Evolutionary conservation across 2,329 filamentous ascomycete genomes (phyloP).

Genomic region (Colletotrichum sp.): DNA sequence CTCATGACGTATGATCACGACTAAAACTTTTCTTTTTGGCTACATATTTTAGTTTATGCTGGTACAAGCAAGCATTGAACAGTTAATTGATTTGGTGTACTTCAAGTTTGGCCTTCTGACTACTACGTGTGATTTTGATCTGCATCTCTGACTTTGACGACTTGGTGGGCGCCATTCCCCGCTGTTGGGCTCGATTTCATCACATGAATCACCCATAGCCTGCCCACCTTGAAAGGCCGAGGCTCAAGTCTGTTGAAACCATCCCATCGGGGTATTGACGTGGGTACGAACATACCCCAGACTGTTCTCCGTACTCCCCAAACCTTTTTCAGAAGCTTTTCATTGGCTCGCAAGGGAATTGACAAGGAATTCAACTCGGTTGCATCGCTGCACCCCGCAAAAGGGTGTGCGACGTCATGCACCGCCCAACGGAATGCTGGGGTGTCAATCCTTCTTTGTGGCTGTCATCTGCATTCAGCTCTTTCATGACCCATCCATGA

Average conservation of each 20-base stretch:
- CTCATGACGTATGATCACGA: neutral
- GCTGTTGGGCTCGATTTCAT: neutral
- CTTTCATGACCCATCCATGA: neutral
- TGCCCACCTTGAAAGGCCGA: neutral
- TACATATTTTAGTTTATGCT: neutral
- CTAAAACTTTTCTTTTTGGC: neutral
- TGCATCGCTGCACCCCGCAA: neutral
- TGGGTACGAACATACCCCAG: neutral
- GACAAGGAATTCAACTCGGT: neutral
- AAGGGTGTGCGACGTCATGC: neutral
- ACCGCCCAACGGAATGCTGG: neutral
- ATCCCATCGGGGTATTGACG: neutral
- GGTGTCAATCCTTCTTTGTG: neutral
- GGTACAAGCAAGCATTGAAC: neutral
- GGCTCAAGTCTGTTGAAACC: neutral
- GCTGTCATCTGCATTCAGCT: neutral
- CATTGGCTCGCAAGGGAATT: neutral
- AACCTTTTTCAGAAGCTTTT: neutral
- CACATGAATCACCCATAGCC: neutral
- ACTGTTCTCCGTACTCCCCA: neutral
- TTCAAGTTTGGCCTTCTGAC: no score
- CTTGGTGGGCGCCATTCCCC: neutral
- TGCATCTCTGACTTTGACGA: rapidly evolving
- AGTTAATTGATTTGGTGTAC: neutral
- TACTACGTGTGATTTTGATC: neutral